Evolutionary conservation across 1,284 basidiomycete species (phyloP).

Genomic region (Malassezia psittaci): DNA sequence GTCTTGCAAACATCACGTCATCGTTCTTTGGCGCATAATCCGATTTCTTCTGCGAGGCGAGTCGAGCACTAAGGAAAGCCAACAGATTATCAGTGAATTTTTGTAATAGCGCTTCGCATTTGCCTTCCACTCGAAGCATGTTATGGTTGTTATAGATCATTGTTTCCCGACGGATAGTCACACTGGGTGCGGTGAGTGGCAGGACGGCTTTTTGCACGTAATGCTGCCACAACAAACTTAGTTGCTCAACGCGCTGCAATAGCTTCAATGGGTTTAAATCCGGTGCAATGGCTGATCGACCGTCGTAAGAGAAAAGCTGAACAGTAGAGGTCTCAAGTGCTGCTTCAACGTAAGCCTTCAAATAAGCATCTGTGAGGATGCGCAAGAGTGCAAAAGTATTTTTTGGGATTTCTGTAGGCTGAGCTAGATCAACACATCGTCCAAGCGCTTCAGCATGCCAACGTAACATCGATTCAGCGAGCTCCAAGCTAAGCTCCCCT

Average conservation of each 20-base stretch:
- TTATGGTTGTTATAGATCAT: conserved; percentile 82
- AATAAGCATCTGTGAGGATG: conserved; percentile 78
- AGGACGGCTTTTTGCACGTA: conserved; percentile 84
- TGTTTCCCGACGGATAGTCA: conserved; percentile 86
- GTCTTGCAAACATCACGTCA: conserved; percentile 83
- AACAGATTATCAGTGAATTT: conserved; percentile 61
- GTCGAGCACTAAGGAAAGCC: conserved; percentile 54
- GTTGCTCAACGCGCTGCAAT: conserved; percentile 69
- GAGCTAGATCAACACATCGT: conserved; percentile 42
- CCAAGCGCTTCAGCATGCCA: conserved; percentile 48
- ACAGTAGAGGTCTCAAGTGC: conserved; percentile 74
- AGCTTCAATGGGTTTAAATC: conserved; percentile 54
- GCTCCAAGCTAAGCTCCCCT: conserved; percentile 34
- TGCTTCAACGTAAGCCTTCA: conserved; percentile 74
- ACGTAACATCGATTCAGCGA: conserved; percentile 40
- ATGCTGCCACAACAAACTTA: conserved; percentile 92
- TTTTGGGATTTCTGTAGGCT: conserved; percentile 56
- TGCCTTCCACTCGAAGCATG: conserved; percentile 74
- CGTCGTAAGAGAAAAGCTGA: conserved; percentile 63
- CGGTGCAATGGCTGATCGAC: conserved; percentile 23
- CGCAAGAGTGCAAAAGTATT: conserved; percentile 75
- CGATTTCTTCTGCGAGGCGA: conserved; percentile 85
- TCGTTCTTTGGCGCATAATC: conserved; percentile 84
- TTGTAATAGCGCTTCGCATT: conserved; percentile 72
- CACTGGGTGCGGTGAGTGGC: conserved; percentile 72